Base-by-base conservation (phyloP, 2,329 filamentous ascomycete species). In the Tolypocladium album region DNA sequence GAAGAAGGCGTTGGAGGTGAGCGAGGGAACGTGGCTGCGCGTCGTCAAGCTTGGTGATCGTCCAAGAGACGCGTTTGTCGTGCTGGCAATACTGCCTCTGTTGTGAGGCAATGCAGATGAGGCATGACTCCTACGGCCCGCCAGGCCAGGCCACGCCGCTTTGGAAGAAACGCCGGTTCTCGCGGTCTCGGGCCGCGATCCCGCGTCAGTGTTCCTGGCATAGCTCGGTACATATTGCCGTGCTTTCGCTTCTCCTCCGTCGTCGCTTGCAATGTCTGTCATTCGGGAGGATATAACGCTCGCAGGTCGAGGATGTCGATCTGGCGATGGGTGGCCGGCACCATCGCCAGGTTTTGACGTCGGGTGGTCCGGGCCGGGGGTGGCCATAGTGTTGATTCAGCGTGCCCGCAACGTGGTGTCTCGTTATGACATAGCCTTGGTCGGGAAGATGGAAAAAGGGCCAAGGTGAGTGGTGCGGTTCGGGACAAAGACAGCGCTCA, bases 1-100 rank as follows among this genome's bases (percentile, higher is more conserved):
- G 71, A 96, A 96, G 77, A 99, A 97, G 59, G 90, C 93, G 69
- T 93, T 89, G 20, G 91, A 92, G 3, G 91, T 88, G 58, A 99
- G 78, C 1, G 89, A 92, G 1, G 94, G 92, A 24, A 96, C 92
- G 78, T 99, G 94, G 50, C 90, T 94, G 69, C 88, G 84, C 70
- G 88, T 92, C 55, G 88, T 80, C 50, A 89, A 81, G 65, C 87
- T 93, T 3, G 69, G 67, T 27, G 71, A 62, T 58, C 68, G 69
- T 20, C 79, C 81, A 58, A 79, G 88, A 64, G 81, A 81, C 65
- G 74, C 85, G 70, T 72, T 80, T 22, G 72, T 77, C 38, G 77
- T 71, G 59, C 73, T 74, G 17, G 75, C 73, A 59, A 75, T 66
- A 58, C 77, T 80, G 24, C 69, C 69, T 59, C 78, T 72, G 65